Evolutionary conservation across 163 green algal genomes (phyloP).

Genomic region (Volvox carteri): DNA sequence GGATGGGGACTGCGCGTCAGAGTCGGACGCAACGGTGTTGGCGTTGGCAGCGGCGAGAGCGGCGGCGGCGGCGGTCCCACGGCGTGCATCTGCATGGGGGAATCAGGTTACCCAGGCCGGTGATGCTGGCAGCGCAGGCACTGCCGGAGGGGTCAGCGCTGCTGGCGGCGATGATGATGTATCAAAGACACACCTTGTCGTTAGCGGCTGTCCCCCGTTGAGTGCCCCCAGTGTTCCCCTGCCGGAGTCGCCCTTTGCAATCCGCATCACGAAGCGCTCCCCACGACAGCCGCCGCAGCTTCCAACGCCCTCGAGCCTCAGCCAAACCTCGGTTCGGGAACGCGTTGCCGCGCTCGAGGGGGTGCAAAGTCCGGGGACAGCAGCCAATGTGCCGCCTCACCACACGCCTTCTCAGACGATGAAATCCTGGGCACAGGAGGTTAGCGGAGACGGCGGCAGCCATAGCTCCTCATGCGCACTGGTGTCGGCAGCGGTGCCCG

Average conservation of each 20-base stretch:
- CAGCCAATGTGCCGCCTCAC: neutral
- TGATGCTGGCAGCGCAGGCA: no score
- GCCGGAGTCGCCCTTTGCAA: neutral
- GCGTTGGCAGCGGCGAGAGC: no score
- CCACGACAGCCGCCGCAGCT: neutral
- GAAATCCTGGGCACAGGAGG: neutral
- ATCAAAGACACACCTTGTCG: no score
- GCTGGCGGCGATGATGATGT: no score
- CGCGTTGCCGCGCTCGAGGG: slow-evolving; percentile 4
- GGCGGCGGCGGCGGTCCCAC: neutral
- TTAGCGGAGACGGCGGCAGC: neutral
- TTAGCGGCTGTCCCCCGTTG: no score
- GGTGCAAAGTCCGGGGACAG: no score
- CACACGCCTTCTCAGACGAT: neutral
- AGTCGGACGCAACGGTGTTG: neutral
- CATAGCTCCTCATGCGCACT: neutral
- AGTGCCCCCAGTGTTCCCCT: neutral
- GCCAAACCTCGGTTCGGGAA: neutral
- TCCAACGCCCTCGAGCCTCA: neutral
- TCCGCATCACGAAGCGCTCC: neutral
- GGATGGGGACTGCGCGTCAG: neutral
- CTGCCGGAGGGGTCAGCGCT: neutral
- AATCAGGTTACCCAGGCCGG: no score
- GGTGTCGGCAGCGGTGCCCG: neutral
- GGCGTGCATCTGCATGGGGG: no score